Conservation (phyloP, 352 stramenopile genomes). For the Globisporangium radiosum region DNA sequence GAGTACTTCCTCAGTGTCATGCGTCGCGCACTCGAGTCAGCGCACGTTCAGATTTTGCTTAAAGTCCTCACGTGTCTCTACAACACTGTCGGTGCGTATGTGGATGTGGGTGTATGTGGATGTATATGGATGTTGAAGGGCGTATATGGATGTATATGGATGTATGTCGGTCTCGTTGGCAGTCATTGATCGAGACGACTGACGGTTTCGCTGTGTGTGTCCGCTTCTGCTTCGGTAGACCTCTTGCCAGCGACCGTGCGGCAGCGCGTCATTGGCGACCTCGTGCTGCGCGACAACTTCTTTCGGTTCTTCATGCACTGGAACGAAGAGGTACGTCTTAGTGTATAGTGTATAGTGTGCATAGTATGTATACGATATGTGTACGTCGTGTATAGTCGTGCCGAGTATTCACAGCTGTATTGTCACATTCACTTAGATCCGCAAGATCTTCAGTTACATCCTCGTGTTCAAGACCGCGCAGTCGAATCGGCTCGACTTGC, state of each 20-base stretch:
- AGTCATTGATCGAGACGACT: not conserved
- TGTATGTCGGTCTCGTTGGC: not conserved
- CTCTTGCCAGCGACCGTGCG: constrained; percentile 56
- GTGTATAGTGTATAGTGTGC: not conserved
- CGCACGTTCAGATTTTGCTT: constrained; percentile 78
- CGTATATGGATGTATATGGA: constrained; percentile 1
- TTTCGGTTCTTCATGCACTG: constrained; percentile 84
- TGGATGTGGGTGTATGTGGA: not conserved
- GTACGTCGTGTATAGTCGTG: too few relatives aligned
- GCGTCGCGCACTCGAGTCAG: constrained; percentile 62
- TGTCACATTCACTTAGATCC: constrained; percentile 33
- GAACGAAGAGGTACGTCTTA: constrained; percentile 72
- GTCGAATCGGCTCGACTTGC: constrained; percentile 71
- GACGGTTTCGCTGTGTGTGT: not conserved
- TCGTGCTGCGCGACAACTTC: constrained; percentile 83
- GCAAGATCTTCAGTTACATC: constrained; percentile 83
- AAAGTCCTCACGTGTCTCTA: constrained; percentile 85
- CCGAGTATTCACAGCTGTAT: too few relatives aligned
- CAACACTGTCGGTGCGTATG: constrained; percentile 59
- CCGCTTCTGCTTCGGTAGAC: constrained; percentile 22
- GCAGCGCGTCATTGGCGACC: constrained; percentile 59
- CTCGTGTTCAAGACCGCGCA: constrained; percentile 78
- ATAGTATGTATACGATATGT: not conserved
- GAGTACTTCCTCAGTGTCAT: constrained; percentile 67
- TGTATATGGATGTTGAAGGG: not conserved